A percentile compares a stretch with the other conserved stretches of the same genome.
Evolutionary conservation across 2,329 filamentous ascomycete species (phyloP).

Genomic region (Botrytis hyacinthi): DNA sequence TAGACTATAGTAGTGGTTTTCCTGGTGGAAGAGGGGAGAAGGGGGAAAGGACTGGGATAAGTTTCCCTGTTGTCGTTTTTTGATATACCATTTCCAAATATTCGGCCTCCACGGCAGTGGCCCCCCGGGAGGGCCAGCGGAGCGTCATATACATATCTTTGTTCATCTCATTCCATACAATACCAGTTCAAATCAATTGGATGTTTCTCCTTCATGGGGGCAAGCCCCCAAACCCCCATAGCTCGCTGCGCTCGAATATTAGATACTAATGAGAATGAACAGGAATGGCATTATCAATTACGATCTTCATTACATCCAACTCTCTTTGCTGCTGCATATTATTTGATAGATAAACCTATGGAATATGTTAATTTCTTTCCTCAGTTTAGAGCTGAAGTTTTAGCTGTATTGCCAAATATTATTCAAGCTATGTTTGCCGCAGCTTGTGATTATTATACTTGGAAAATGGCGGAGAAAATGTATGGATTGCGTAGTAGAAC

Average conservation of each 20-base stretch:
- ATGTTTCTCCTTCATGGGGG: not conserved
- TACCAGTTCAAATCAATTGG: not conserved
- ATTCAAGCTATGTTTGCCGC: slow-evolving; percentile 77
- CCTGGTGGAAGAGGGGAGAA: too few species aligned
- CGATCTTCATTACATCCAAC: slow-evolving; percentile 89
- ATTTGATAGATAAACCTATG: slow-evolving; percentile 56
- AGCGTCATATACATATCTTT: not conserved
- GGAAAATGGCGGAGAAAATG: slow-evolving; percentile 71
- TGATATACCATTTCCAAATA: not conserved
- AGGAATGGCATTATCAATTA: slow-evolving; percentile 92
- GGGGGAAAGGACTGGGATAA: not conserved
- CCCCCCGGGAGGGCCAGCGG: slow-evolving; percentile 7
- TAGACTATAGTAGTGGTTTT: not conserved
- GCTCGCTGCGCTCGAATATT: slow-evolving; percentile 20
- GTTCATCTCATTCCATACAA: not conserved
- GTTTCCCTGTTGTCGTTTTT: not conserved
- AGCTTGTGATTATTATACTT: slow-evolving; percentile 80
- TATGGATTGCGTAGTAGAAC: slow-evolving; percentile 65
- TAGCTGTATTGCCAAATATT: slow-evolving; percentile 71
- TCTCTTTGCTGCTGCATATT: slow-evolving; percentile 77
- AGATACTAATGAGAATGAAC: slow-evolving; percentile 12
- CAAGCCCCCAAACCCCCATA: not conserved
- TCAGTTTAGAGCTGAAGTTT: slow-evolving; percentile 59
- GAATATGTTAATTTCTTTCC: slow-evolving; percentile 52
- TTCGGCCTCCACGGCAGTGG: slow-evolving; percentile 13